These are phyloP conservation scores for Raphanus hybrid DNA, from an alignment of 441 rosid species.

Conservation along the genomic window DNA sequence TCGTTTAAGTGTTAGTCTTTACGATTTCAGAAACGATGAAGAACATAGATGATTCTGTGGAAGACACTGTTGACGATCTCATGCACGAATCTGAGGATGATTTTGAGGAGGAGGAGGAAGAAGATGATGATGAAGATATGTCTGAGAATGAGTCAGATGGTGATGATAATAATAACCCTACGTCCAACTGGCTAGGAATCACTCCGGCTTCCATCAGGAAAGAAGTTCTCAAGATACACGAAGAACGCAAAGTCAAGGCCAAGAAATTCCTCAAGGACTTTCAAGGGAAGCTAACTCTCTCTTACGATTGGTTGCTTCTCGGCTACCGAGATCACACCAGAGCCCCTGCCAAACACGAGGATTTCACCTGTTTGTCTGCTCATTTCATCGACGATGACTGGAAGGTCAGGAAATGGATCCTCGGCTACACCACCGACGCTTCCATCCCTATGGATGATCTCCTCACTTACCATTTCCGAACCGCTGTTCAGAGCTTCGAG, in stretches of 20 bases:
- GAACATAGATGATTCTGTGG: background rate
- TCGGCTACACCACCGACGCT: slow-evolving; percentile 54
- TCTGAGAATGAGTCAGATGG: background rate
- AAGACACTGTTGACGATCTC: background rate
- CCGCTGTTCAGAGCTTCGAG: slow-evolving; percentile 66
- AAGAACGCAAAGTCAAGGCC: slow-evolving; percentile 7
- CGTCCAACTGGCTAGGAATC: background rate
- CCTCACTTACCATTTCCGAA: slow-evolving; percentile 51
- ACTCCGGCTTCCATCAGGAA: background rate
- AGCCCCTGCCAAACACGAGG: slow-evolving; percentile 52
- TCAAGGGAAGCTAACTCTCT: slow-evolving; percentile 21
- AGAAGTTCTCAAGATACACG: slow-evolving; percentile 11
- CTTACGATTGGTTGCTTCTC: slow-evolving; percentile 24
- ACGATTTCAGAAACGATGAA: background rate
- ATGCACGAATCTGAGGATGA: background rate
- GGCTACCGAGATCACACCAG: slow-evolving; percentile 44
- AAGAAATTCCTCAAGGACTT: slow-evolving; percentile 22
- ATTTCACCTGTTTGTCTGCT: slow-evolving; percentile 47
- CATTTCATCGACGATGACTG: slow-evolving; percentile 76
- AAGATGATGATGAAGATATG: background rate
- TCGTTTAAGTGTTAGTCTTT: too few relatives aligned
- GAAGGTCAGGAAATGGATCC: slow-evolving; percentile 62
- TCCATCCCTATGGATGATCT: slow-evolving; percentile 43
- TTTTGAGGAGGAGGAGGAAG: background rate
- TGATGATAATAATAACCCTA: background rate